These are phyloP conservation scores for Aethionema arabicum DNA, from an alignment of 345 rosid species.

Conservation along the genomic window DNA sequence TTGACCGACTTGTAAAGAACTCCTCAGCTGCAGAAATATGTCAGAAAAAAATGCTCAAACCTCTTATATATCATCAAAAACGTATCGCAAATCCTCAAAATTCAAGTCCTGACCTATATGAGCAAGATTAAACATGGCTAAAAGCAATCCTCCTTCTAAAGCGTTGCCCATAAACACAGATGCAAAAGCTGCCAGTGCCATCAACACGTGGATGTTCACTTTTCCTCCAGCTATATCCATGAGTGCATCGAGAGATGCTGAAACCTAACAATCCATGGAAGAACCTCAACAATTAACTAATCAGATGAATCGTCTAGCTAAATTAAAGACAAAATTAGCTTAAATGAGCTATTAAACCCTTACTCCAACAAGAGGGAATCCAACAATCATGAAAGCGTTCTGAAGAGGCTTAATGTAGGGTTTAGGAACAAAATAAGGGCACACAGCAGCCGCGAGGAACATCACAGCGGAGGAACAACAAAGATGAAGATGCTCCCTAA, in stretches of 20 bases:
- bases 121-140: slow-evolving; percentile 97
- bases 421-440: slow-evolving; percentile 71
- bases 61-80: neutral
- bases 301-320: neutral
- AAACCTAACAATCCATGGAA: slow-evolving; percentile 49
- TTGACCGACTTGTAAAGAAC: slow-evolving; percentile 85
- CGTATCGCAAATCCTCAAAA: slow-evolving; percentile 1
- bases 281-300: neutral
- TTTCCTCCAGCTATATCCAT: slow-evolving; percentile 86
- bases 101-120: slow-evolving; percentile 64
- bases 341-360: slow-evolving; percentile 7
- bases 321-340: slow-evolving; percentile 4
- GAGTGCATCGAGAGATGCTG: slow-evolving; percentile 89
- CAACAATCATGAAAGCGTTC: slow-evolving; percentile 59
- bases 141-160: slow-evolving; percentile 94
- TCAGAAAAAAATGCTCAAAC: slow-evolving; percentile 17
- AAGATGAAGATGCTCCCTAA: slow-evolving; percentile 80
- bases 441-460: slow-evolving; percentile 72
- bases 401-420: slow-evolving; percentile 60
- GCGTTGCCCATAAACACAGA: slow-evolving; percentile 92
- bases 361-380: slow-evolving; percentile 95
- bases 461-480: slow-evolving; percentile 76
- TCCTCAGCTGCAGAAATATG: slow-evolving; percentile 74
- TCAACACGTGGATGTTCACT: slow-evolving; percentile 90
- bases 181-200: slow-evolving; percentile 97